phyloP scores from a whole-genome alignment of 75 land plant genomes.

The Azolla pinnata region DNA sequence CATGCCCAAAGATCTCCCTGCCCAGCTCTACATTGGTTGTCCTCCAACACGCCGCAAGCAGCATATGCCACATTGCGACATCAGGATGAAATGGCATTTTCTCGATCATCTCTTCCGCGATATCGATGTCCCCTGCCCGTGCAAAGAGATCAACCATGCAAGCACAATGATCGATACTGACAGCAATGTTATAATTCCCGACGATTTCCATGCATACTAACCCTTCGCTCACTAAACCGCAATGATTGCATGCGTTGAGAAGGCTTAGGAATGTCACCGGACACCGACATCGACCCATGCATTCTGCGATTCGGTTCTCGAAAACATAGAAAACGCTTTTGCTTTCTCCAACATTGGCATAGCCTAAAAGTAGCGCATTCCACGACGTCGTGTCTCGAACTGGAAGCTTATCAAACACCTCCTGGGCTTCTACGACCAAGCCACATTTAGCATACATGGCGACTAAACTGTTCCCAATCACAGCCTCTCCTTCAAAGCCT shows the following conservation, averaged over 20 bases:
- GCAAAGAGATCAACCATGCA: slow-evolving; percentile 26
- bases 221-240: slow-evolving; percentile 12
- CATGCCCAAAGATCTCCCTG: slow-evolving; percentile 2
- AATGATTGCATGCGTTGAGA: slow-evolving; percentile 21
- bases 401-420: slow-evolving; percentile 31
- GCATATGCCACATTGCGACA: slow-evolving; percentile 18
- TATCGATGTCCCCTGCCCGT: slow-evolving; percentile 18
- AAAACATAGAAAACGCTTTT: slow-evolving; percentile 9
- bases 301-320: too few species aligned
- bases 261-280: slow-evolving; percentile 11
- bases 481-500: slow-evolving; percentile 19
- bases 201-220: slow-evolving; percentile 14
- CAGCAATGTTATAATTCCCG: slow-evolving; percentile 2
- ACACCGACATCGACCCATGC: slow-evolving; percentile 15
- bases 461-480: slow-evolving; percentile 37
- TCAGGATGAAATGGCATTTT: slow-evolving; percentile 18
- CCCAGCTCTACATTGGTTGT: slow-evolving; percentile 16
- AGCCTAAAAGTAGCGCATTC: slow-evolving; percentile 32
- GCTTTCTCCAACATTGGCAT: slow-evolving; percentile 4
- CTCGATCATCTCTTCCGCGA: slow-evolving; percentile 15
- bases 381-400: slow-evolving; percentile 35
- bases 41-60: slow-evolving; percentile 24
- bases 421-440: slow-evolving; percentile 29
- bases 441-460: slow-evolving; percentile 61
- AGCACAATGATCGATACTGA: slow-evolving; percentile 20